Conservation (phyloP, 2,329 filamentous ascomycete genomes). For the Diaporthe capsici region DNA sequence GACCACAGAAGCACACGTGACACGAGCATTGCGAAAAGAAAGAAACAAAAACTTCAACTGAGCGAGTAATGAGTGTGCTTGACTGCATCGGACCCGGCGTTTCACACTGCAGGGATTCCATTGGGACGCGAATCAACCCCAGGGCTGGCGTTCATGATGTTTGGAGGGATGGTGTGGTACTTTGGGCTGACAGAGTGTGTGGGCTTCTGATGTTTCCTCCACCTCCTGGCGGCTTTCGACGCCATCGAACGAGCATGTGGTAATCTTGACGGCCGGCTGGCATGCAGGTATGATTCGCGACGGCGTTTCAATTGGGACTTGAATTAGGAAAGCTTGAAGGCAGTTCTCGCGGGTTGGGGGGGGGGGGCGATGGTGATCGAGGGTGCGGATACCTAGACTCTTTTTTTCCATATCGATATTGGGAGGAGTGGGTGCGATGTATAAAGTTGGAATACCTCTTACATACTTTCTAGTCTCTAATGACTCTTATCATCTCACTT, state of each 20-base stretch:
- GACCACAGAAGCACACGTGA: not conserved
- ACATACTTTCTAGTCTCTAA: conserved; percentile 38
- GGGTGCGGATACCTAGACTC: not conserved
- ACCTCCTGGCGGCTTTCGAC: not conserved
- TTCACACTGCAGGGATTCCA: conserved; percentile 10
- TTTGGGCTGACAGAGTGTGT: not conserved
- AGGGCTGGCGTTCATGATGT: conserved; percentile 21
- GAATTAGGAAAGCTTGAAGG: not conserved
- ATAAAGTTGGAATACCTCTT: conserved; percentile 39
- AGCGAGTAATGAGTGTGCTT: conserved; percentile 23
- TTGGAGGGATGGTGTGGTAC: not conserved
- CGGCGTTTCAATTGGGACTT: conserved; percentile 21
- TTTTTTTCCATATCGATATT: conserved; percentile 13
- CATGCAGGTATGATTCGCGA: not conserved
- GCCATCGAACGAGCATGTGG: not conserved
- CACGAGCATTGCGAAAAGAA: conserved; percentile 27
- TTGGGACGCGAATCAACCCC: conserved; percentile 13
- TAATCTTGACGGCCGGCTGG: not conserved
- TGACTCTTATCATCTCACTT: conserved; percentile 14
- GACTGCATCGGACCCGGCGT: conserved; percentile 40
- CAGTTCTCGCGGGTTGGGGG: not conserved
- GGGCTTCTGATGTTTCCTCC: not conserved
- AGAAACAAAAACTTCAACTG: too few species aligned
- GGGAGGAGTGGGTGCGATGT: conserved; percentile 24
- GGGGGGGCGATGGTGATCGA: not conserved